Percentiles rank a stretch among this genome's conserved stretches.
These are phyloP conservation scores for Scalesia atractyloides DNA, from an alignment of 129 eudicot species.

Conservation along the genomic window DNA sequence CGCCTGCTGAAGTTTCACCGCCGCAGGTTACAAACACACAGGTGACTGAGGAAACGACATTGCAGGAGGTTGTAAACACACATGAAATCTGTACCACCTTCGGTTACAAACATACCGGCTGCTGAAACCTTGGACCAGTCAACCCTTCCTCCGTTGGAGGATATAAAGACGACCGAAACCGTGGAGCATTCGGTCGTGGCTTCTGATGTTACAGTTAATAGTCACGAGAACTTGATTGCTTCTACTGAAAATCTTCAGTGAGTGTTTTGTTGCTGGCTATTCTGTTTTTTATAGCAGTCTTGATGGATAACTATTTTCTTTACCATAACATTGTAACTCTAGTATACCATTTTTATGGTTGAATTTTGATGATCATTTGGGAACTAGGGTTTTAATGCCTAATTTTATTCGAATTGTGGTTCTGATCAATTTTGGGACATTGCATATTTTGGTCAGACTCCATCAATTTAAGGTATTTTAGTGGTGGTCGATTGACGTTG, in stretches of 20 bases:
- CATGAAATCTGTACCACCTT: conserved; percentile 7
- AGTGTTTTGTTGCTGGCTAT: conserved; percentile 22
- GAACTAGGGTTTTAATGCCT: no score
- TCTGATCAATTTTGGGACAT: no score
- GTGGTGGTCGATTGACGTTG: no score
- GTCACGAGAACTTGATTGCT: conserved; percentile 28
- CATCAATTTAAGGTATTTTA: no score
- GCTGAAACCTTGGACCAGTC: conserved; percentile 26
- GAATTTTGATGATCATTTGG: no score
- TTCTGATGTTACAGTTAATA: conserved; percentile 23
- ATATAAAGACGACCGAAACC: conserved; percentile 22
- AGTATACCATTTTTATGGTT: background rate
- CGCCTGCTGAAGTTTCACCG: conserved; percentile 10
- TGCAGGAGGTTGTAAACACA: conserved; percentile 13
- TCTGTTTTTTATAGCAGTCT: background rate
- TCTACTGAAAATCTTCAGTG: conserved; percentile 37
- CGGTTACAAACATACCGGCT: conserved; percentile 17
- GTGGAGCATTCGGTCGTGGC: conserved; percentile 25
- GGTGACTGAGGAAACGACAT: no score
- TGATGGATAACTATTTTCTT: background rate
- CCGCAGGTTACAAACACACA: conserved; percentile 22
- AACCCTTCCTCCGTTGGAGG: conserved; percentile 13
- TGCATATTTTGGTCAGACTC: no score
- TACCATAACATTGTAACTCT: conserved; percentile 6
- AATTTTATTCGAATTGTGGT: no score